phyloP scores from a whole-genome alignment of 164 flowering plant species.

The Tinospora cordifolia region DNA sequence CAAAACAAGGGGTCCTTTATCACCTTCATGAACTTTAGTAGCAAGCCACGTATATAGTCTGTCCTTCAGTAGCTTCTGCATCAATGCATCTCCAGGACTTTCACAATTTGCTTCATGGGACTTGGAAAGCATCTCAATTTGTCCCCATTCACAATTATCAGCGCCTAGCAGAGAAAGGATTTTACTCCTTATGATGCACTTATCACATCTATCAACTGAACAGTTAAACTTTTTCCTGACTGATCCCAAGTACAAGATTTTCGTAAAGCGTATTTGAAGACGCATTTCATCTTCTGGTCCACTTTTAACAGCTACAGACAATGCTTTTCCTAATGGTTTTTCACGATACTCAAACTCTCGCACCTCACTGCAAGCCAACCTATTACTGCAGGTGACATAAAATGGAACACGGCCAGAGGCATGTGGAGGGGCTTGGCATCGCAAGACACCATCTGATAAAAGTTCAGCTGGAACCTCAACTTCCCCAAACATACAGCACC shows the following conservation, averaged over 20 bases:
- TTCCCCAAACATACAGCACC: constrained; percentile 91
- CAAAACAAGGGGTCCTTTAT: constrained; percentile 43
- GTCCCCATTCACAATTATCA: constrained; percentile 24
- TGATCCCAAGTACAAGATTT: constrained; percentile 28
- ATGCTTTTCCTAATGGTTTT: constrained; percentile 18
- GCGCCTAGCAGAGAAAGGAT: constrained; percentile 21
- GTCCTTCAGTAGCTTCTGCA: constrained; percentile 49
- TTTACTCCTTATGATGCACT: constrained; percentile 30
- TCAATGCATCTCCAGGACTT: constrained; percentile 31
- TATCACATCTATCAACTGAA: constrained; percentile 35
- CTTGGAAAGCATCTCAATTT: constrained; percentile 16
- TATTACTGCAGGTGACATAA: constrained; percentile 57
- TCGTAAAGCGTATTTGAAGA: constrained; percentile 48
- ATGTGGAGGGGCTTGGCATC: constrained; percentile 62
- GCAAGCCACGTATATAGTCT: constrained; percentile 53
- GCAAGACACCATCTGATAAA: constrained; percentile 34
- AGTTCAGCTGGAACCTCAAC: constrained; percentile 62
- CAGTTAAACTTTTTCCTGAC: constrained; percentile 34
- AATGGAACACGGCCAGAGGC: constrained; percentile 61
- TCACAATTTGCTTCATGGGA: constrained; percentile 10
- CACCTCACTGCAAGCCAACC: constrained; percentile 78
- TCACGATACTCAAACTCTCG: constrained; percentile 62
- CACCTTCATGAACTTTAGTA: constrained; percentile 46
- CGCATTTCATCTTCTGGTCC: constrained; percentile 37
- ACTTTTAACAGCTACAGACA: constrained; percentile 15